Conservation (phyloP, 2,329 filamentous ascomycete species). For the Trichoderma sp. region DNA sequence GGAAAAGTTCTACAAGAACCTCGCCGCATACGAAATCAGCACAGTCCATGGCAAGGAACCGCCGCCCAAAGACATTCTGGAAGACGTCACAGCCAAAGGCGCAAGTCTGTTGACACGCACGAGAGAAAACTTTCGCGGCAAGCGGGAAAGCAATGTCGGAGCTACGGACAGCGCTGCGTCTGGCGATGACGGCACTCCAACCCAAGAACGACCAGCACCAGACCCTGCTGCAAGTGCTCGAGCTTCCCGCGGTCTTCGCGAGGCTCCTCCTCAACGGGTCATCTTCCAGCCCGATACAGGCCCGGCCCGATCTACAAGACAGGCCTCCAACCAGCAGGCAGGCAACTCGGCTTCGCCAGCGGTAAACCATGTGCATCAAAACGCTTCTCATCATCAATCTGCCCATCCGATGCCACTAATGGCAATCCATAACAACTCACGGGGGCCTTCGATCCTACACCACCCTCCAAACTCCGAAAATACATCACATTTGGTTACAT, state of each 20-base stretch:
- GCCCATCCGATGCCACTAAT: constrained; percentile 33
- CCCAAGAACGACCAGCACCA: constrained; percentile 49
- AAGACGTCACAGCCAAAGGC: constrained; percentile 82
- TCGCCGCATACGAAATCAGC: constrained; percentile 82
- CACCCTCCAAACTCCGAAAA: constrained; percentile 56
- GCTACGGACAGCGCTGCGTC: constrained; percentile 57
- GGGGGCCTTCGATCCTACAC: constrained; percentile 46
- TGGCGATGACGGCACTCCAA: constrained; percentile 58
- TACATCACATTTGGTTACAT: constrained; percentile 59
- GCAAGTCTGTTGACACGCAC: constrained; percentile 76
- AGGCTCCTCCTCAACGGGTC: constrained; percentile 80
- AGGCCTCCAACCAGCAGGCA: constrained; percentile 47
- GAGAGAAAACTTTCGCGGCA: constrained; percentile 66
- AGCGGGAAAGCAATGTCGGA: constrained; percentile 49
- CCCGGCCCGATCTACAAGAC: constrained; percentile 60
- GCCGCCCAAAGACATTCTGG: constrained; percentile 82
- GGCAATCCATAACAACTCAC: constrained; percentile 32
- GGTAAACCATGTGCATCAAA: constrained; percentile 28
- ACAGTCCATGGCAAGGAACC: constrained; percentile 75
- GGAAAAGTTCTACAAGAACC: constrained; percentile 84
- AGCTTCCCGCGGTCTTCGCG: constrained; percentile 65
- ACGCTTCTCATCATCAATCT: constrained; percentile 31
- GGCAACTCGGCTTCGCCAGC: constrained; percentile 28
- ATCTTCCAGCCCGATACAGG: constrained; percentile 80
- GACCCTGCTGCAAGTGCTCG: constrained; percentile 54